Percentiles rank a stretch among this genome's conserved stretches.
Conservation (phyloP, 176 grass and related monocot genomes). For the Zizania latifolia region DNA sequence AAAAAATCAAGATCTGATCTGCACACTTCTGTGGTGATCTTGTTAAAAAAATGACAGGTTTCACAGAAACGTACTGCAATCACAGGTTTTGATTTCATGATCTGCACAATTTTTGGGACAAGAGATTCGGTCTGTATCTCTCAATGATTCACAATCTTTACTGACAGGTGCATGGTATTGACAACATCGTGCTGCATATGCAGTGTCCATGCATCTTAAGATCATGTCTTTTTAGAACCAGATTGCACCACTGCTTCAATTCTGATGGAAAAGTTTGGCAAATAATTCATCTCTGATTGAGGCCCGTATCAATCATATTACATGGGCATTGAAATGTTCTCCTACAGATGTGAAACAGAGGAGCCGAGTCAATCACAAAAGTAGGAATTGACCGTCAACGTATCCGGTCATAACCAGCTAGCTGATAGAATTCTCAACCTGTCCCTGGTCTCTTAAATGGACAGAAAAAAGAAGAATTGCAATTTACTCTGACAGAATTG, state of each 20-base stretch:
- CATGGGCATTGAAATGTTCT: too few species aligned
- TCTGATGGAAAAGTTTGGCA: not conserved
- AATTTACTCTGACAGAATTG: not conserved
- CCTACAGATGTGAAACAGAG: not conserved
- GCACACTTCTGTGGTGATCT: too few species aligned
- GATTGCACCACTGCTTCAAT: not conserved
- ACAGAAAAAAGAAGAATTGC: too few species aligned
- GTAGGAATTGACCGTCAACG: not conserved
- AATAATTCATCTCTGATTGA: not conserved
- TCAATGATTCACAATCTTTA: not conserved
- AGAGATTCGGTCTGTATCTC: too few species aligned
- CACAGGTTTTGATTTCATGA: too few species aligned
- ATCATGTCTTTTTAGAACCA: not conserved
- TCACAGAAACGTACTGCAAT: not conserved
- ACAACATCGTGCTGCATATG: not conserved
- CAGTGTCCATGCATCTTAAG: too few species aligned
- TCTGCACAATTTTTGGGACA: too few species aligned
- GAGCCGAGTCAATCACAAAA: not conserved
- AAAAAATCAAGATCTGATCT: too few species aligned
- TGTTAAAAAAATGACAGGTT: too few species aligned
- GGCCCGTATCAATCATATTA: too few species aligned
- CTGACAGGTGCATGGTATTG: not conserved
- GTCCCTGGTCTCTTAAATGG: not conserved
- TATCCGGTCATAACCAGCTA: not conserved
- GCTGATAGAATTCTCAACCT: not conserved